These are phyloP conservation scores for Fusarium equiseti DNA, from an alignment of 2,329 filamentous ascomycete species.

Conservation along the genomic window DNA sequence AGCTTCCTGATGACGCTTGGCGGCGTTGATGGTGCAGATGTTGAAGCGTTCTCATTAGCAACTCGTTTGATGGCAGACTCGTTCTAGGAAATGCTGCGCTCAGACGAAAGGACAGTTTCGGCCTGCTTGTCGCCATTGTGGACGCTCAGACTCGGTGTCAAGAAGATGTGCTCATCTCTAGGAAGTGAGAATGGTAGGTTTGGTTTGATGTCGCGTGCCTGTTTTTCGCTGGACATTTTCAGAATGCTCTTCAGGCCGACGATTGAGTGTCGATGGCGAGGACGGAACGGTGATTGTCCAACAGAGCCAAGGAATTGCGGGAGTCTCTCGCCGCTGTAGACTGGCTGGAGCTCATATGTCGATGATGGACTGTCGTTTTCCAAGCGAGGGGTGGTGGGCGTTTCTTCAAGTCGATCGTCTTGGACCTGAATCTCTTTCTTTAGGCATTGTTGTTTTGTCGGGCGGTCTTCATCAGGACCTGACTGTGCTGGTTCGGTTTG, in stretches of 20 bases:
- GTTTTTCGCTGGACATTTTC: conserved; percentile 15
- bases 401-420: background rate
- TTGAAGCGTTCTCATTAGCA: background rate
- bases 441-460: conserved; percentile 1
- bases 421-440: background rate
- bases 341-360: conserved; percentile 32
- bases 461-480: background rate
- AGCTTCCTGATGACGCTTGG: conserved; percentile 1
- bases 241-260: conserved; percentile 43
- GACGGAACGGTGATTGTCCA: conserved; percentile 28
- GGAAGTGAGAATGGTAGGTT: conserved; percentile 12
- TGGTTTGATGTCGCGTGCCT: background rate
- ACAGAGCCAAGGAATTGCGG: background rate
- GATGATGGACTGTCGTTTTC: background rate
- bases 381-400: background rate
- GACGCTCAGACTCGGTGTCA: conserved; percentile 35
- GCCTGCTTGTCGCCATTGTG: conserved; percentile 31
- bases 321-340: conserved; percentile 35
- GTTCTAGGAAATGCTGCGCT: conserved; percentile 11
- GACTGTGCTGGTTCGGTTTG: background rate
- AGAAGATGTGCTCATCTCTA: conserved; percentile 4
- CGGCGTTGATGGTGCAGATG: background rate
- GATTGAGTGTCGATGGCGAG: conserved; percentile 34
- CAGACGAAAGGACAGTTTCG: conserved; percentile 15
- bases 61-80: conserved; percentile 4